Percentiles rank a stretch among this genome's conserved stretches.
Conservation (phyloP, 345 rosid species). For the Brassica nigra region DNA sequence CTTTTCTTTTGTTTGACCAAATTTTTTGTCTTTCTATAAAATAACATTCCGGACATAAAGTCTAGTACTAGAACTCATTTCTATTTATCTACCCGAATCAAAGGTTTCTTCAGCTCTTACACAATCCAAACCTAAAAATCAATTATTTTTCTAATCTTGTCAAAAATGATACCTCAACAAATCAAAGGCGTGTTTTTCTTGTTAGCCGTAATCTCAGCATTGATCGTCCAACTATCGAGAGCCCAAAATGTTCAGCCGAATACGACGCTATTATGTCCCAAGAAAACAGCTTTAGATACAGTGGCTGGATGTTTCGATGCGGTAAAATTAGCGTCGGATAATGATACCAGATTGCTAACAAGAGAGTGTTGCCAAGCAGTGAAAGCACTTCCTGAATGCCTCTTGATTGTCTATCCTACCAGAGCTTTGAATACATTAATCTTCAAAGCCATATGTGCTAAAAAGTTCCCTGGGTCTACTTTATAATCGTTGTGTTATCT, state of each 20-base stretch:
- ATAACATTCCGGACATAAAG: background rate
- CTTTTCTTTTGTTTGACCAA: background rate
- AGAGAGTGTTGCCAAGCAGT: background rate
- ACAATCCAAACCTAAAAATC: background rate
- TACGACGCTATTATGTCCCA: background rate
- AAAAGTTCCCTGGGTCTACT: background rate
- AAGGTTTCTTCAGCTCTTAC: background rate
- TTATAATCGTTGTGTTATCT: background rate
- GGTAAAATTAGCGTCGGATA: background rate
- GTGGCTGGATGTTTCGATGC: conserved; percentile 3
- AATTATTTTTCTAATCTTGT: background rate
- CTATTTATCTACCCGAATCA: background rate
- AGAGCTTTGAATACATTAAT: background rate
- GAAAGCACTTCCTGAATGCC: conserved; percentile 4
- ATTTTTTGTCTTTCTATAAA: too few relatives aligned
- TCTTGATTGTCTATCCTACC: background rate
- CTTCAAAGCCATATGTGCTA: background rate
- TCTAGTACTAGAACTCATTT: background rate
- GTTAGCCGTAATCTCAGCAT: background rate
- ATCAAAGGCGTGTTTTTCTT: background rate
- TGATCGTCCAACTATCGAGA: background rate
- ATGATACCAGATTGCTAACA: background rate
- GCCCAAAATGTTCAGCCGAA: background rate
- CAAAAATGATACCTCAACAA: background rate
- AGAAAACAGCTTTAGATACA: background rate